Conservation (phyloP, 306 rosid species). For the Albizia julibrissin region DNA sequence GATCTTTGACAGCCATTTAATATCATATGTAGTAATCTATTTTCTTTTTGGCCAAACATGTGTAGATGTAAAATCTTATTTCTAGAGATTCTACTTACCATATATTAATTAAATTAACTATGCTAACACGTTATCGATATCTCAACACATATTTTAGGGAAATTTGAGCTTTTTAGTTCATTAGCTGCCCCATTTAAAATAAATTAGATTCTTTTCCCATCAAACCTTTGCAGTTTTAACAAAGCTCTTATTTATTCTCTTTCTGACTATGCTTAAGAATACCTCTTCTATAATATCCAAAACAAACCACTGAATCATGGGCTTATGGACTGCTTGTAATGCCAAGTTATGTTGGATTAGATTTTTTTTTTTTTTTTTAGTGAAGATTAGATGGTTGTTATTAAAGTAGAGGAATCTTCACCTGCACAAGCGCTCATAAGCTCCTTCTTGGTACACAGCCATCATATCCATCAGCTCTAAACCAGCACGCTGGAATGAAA, state of each 20-base stretch:
- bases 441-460: slow-evolving; percentile 99
- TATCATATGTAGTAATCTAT: slow-evolving; percentile 16
- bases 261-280: not conserved
- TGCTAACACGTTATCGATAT: not conserved
- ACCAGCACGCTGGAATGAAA: slow-evolving; percentile 84
- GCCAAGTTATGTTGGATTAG: not conserved
- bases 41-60: not conserved
- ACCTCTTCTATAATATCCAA: not conserved
- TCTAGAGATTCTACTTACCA: not conserved
- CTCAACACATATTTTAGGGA: not conserved
- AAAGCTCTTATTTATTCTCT: not conserved
- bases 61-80: not conserved
- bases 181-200: not conserved
- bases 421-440: slow-evolving; percentile 99
- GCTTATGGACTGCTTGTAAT: not conserved
- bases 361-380: not conserved
- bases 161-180: not conserved
- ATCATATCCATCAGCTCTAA: slow-evolving; percentile 98
- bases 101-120: not conserved
- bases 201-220: not conserved
- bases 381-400: not conserved
- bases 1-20: slow-evolving; percentile 18
- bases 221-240: not conserved
- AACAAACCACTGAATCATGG: not conserved
- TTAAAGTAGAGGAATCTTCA: slow-evolving; percentile 33